Conservation (phyloP, 805 yeast species). For the Candida ponderosae region DNA sequence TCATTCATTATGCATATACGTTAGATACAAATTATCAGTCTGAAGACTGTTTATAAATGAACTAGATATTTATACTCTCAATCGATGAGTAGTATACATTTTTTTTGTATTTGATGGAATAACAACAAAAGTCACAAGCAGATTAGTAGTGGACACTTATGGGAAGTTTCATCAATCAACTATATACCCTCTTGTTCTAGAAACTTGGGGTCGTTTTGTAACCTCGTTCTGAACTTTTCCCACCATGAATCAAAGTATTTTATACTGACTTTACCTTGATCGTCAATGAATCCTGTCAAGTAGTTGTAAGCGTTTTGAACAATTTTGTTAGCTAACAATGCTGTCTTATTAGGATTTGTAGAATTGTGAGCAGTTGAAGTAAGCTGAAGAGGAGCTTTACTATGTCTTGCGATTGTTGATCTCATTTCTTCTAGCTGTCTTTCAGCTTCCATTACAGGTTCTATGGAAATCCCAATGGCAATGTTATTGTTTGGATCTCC, state of each 20-base stretch:
- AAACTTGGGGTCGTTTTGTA: conserved; percentile 78
- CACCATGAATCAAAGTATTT: conserved; percentile 92
- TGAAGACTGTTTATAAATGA: too few relatives aligned
- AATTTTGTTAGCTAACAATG: conserved; percentile 74
- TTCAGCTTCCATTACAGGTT: conserved; percentile 63
- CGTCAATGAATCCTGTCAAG: conserved; percentile 79
- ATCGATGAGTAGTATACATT: too few relatives aligned
- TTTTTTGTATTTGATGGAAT: too few relatives aligned
- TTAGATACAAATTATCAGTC: too few relatives aligned
- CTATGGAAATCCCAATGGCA: conserved; percentile 84
- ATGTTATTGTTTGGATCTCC: conserved; percentile 24
- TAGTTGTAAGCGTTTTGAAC: conserved; percentile 90
- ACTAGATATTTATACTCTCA: too few relatives aligned
- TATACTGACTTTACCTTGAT: conserved; percentile 75
- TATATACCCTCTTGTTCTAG: conserved; percentile 33
- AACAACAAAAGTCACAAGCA: too few relatives aligned
- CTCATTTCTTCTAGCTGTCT: conserved; percentile 41
- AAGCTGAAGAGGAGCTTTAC: conserved; percentile 10
- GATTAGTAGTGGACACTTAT: too few relatives aligned
- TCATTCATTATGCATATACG: too few relatives aligned
- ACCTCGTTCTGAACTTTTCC: conserved; percentile 73
- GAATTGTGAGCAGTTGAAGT: conserved; percentile 16
- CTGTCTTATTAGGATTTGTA: conserved; percentile 36
- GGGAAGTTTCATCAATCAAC: too few relatives aligned
- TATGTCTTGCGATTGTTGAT: conserved; percentile 11